Evolutionary conservation across 2,329 filamentous ascomycete genomes (phyloP).

Genomic region (Stagonosporopsis chrysanthemi): DNA sequence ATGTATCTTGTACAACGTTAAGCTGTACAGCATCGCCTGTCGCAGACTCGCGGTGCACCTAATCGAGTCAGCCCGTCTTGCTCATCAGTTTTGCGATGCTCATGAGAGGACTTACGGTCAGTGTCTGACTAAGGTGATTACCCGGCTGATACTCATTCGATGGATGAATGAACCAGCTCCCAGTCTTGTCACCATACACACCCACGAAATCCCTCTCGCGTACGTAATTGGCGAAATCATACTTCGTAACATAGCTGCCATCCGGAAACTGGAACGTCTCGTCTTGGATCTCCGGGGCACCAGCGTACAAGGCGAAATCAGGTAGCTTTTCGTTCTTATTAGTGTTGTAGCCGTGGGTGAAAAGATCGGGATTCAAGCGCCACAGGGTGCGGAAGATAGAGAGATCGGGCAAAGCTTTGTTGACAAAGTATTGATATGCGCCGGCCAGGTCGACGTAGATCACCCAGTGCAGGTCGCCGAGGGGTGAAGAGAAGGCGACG

Average conservation of each 20-base stretch:
- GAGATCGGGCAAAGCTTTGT: slow-evolving; percentile 53
- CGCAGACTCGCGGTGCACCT: slow-evolving; percentile 55
- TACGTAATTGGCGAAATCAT: slow-evolving; percentile 51
- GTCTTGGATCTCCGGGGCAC: slow-evolving; percentile 56
- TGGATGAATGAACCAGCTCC: slow-evolving; percentile 57
- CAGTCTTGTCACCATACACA: slow-evolving; percentile 55
- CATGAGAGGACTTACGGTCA: slow-evolving; percentile 37
- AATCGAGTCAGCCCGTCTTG: not conserved
- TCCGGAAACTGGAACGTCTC: slow-evolving; percentile 56
- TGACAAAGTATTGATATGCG: slow-evolving; percentile 61
- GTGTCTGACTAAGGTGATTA: slow-evolving; percentile 58
- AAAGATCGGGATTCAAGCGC: slow-evolving; percentile 56
- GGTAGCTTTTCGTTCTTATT: slow-evolving; percentile 54
- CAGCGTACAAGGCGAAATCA: slow-evolving; percentile 50
- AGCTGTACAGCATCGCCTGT: slow-evolving; percentile 58
- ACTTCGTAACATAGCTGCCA: slow-evolving; percentile 59
- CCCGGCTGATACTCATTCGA: slow-evolving; percentile 48
- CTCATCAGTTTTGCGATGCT: not conserved
- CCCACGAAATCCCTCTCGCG: slow-evolving; percentile 53
- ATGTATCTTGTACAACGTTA: slow-evolving; percentile 60
- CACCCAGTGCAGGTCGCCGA: slow-evolving; percentile 59
- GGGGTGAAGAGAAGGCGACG: slow-evolving; percentile 52
- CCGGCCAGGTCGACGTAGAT: slow-evolving; percentile 54
- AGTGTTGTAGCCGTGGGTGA: slow-evolving; percentile 54
- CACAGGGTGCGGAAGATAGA: slow-evolving; percentile 57